Base-by-base conservation (phyloP, 768 basidiomycete species). In the Symmetrospora coprosmae region DNA sequence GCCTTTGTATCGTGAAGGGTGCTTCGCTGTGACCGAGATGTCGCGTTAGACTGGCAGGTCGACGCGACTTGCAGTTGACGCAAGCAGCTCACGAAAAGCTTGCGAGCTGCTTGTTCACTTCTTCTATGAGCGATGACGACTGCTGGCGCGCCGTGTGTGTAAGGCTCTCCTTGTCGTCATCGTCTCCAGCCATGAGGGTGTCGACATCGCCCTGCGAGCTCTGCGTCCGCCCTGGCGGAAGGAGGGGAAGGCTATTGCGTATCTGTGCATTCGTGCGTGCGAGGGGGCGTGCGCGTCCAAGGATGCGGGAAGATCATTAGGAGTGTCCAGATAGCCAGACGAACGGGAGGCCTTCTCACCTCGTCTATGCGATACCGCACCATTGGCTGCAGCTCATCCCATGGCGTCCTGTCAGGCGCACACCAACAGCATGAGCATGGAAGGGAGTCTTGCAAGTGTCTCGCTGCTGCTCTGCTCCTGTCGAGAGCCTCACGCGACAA, bases 1-100 rank as follows among this genome's bases (percentile, higher is more conserved):
- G 75, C 41, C 88, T 82, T 72, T 92, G 89, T 55, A 91, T 84
- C 8, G 88, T 90, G 71, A 91, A 92, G 1, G 88, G 88, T 27
- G 55, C 39, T n/a, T 58, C 55, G 13, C 55, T 58, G 31, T 33
- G 41, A 34, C 8, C 19, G 23, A 11, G 9, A n/a, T 19, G 23
- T 30, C 6, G 2, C 7, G n/a, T 27, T 27, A 34, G 27, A 21
- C 6, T 30, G 7, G 17, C 31, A 30, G 19, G 33, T 16, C 11
- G n/a, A n/a, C n/a, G n/a, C n/a, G n/a, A 3, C n/a, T 37, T 33
- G 11, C 5, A n/a, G 14, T 41, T 43, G 7, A 43, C 9, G 13
- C 43, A 25, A 46, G 25, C 43, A 27, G 25, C 19, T 19, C 8
- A 17, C 3, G 51, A 4, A 16, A 21, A 6, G 25, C 21, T 47